Percentiles rank a stretch among this genome's conserved stretches.
These are phyloP conservation scores for Elaeagnus macrophylla DNA, from an alignment of 306 rosid genomes.

Conservation along the genomic window DNA sequence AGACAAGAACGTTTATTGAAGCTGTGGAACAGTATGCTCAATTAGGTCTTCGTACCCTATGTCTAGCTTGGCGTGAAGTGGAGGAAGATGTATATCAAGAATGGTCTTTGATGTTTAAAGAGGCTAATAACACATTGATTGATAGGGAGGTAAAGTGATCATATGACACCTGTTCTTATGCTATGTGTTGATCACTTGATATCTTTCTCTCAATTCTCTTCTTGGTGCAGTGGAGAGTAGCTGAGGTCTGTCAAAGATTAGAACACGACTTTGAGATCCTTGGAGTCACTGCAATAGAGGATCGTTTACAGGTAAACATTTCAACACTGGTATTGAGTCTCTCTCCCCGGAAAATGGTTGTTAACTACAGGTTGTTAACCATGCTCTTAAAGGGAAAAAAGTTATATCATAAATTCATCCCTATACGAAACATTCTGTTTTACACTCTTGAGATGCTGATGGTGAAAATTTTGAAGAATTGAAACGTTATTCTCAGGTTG, in stretches of 20 bases:
- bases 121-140: conserved; percentile 87
- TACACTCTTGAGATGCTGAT: too few species aligned
- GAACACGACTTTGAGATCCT: conserved; percentile 85
- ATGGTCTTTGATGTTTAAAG: conserved; percentile 90
- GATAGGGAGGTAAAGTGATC: conserved; percentile 84
- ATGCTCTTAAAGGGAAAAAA: too few species aligned
- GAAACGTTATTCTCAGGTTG: conserved; percentile 60
- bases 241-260: conserved; percentile 87
- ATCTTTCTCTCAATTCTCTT: conserved; percentile 15
- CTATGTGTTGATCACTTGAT: background rate
- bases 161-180: too few species aligned
- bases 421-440: too few species aligned
- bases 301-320: conserved; percentile 80
- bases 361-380: too few species aligned
- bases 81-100: conserved; percentile 75
- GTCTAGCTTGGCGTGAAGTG: conserved; percentile 89
- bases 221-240: conserved; percentile 83
- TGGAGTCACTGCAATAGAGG: conserved; percentile 98
- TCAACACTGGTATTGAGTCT: conserved; percentile 11
- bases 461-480: too few species aligned
- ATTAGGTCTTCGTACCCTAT: conserved; percentile 79
- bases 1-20: conserved; percentile 73
- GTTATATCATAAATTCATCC: too few species aligned
- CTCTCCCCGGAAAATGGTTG: too few species aligned
- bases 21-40: conserved; percentile 94